phyloP scores from a whole-genome alignment of 2,329 filamentous ascomycete genomes.

The Macrophomina pseudophaseolina region DNA sequence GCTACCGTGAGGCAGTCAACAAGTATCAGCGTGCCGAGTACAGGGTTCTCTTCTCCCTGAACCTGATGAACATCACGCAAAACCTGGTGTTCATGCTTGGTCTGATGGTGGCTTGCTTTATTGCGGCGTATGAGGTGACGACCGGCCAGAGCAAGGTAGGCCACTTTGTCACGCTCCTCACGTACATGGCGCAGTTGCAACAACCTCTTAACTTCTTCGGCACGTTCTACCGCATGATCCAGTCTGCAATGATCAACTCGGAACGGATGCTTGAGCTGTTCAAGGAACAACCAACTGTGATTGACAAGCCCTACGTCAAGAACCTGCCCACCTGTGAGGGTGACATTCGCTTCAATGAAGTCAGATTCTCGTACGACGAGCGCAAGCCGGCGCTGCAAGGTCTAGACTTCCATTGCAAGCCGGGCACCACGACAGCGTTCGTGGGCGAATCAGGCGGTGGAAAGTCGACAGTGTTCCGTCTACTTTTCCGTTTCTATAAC shows the following conservation, averaged over 20 bases:
- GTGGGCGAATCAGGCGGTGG: conserved; percentile 96
- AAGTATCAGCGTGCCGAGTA: conserved; percentile 64
- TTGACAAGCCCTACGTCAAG: conserved; percentile 72
- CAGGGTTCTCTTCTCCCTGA: conserved; percentile 61
- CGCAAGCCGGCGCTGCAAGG: conserved; percentile 84
- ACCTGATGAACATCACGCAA: conserved; percentile 65
- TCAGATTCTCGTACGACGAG: conserved; percentile 87
- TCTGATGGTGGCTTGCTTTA: conserved; percentile 70
- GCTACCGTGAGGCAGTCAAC: conserved; percentile 61
- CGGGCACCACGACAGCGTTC: conserved; percentile 92
- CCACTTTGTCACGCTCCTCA: conserved; percentile 72
- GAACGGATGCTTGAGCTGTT: conserved; percentile 95
- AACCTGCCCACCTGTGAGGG: conserved; percentile 73
- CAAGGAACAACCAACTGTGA: conserved; percentile 91
- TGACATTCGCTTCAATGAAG: conserved; percentile 84
- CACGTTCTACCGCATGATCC: conserved; percentile 93
- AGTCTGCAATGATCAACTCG: conserved; percentile 96
- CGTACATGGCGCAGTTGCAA: conserved; percentile 76
- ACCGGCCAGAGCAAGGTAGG: conserved; percentile 65
- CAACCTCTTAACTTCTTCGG: conserved; percentile 78
- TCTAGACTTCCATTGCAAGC: conserved; percentile 81
- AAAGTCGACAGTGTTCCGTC: conserved; percentile 94
- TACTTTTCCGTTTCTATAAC: conserved; percentile 97
- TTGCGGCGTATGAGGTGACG: conserved; percentile 72
- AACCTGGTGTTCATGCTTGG: conserved; percentile 68